phyloP scores from a whole-genome alignment of 140 eudicot species.

The Anethum foeniculum region DNA sequence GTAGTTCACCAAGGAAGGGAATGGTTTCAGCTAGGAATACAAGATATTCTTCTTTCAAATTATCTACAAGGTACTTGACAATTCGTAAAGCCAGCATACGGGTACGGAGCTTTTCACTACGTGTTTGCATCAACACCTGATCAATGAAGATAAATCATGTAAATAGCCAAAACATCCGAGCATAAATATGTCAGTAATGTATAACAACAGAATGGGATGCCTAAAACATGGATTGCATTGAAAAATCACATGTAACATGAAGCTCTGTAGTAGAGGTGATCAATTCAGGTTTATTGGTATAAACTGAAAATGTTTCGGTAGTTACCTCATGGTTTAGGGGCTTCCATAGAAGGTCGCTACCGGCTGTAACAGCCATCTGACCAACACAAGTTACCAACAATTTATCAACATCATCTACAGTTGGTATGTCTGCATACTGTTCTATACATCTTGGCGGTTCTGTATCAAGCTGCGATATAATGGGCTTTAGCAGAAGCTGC shows the following conservation, averaged over 20 bases:
- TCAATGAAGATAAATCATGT: background rate
- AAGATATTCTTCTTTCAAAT: conserved; percentile 74
- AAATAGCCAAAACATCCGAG: background rate
- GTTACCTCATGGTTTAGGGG: conserved; percentile 82
- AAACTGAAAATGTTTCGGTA: background rate
- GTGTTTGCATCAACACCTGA: conserved; percentile 92
- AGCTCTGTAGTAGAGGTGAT: background rate
- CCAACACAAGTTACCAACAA: conserved; percentile 74
- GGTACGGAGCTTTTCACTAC: conserved; percentile 65
- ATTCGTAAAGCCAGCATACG: conserved; percentile 74
- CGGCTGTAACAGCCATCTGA: conserved; percentile 94
- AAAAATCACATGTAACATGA: background rate
- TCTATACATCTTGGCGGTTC: conserved; percentile 74
- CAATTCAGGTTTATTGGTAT: background rate
- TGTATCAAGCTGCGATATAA: conserved; percentile 52
- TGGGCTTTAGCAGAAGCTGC: conserved; percentile 70
- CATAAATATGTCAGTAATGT: background rate
- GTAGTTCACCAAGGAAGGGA: conserved; percentile 81
- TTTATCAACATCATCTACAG: conserved; percentile 65
- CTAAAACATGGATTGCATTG: background rate
- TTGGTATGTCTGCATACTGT: conserved; percentile 44
- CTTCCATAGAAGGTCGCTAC: conserved; percentile 79
- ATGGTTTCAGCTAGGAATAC: conserved; percentile 68
- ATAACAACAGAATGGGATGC: background rate
- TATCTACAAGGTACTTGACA: conserved; percentile 61